Base-by-base conservation (phyloP, 75 land plant genomes). In the Cryptomeria japonica region DNA sequence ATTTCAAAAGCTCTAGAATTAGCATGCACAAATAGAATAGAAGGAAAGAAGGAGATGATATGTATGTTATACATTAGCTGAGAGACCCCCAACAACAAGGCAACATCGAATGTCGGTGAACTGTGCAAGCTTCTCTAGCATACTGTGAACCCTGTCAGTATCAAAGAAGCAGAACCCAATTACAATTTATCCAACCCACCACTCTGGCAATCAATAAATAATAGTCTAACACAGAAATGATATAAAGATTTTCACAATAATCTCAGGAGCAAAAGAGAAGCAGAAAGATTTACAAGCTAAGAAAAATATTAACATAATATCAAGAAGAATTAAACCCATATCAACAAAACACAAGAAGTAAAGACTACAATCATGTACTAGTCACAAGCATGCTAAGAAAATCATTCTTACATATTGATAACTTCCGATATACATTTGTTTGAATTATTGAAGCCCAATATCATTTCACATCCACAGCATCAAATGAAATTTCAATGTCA, bases 121-220 rank as follows among this genome's bases (percentile, higher is more conserved):
- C 73, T 98, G 99, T 83, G 99, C 95, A 87, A 98, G 90, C 87
- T 97, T 98, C 87, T 94, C 97, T 82, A 95, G 90, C 99, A 96
- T 96, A 87, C 99, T 97, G 76, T 96, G 97, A 31, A 98, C 94
- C 94, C 99, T 98, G 94, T 22, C 51, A 31, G 46, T 87, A 46
- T 44, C 47, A 82, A 82, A 46, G 84, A 11, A 82, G 47, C 47
- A 28, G 46, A 82, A 46, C 3, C 84, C 41, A 82, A 46, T 44
- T 46, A 82, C 42, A 82, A n/a, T n/a, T 46, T 82, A 16, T 28
- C 77, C 51, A 46, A 2, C 25, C 49, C 13, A 46, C 44, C n/a
- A 44, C 22, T 32, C 8, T 12, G 3, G 19, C n/a, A 82, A 46
- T 42, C 28, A 46, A 80, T 46, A 80, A 41, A 39, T 80, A 80